Conservation (phyloP, 371 early-diverging fungal species). For the Mucor saturninus region DNA sequence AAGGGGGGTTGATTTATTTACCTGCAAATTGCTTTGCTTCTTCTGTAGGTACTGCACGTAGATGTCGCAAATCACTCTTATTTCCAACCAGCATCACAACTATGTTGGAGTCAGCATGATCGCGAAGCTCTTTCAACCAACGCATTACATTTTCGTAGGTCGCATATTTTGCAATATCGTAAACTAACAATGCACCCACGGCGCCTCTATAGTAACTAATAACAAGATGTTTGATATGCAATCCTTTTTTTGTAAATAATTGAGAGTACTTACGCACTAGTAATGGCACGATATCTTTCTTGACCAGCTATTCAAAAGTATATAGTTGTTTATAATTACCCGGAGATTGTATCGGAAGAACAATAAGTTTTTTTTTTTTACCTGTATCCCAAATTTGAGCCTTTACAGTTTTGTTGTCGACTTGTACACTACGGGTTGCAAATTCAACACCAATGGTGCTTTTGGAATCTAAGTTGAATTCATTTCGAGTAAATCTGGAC, state of each 20-base stretch:
- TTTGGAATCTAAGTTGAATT: slow-evolving; percentile 96
- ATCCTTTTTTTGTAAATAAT: background rate
- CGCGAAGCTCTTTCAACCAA: slow-evolving; percentile 98
- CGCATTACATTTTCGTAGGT: slow-evolving; percentile 94
- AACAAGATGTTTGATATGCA: background rate
- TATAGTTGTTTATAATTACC: background rate
- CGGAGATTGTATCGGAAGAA: background rate
- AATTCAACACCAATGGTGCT: slow-evolving; percentile 99
- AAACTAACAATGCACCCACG: slow-evolving; percentile 96
- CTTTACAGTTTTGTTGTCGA: slow-evolving; percentile 95
- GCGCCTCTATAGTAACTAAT: slow-evolving; percentile 97
- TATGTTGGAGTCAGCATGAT: slow-evolving; percentile 97
- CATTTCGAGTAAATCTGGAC: slow-evolving; percentile 95
- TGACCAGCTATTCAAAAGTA: slow-evolving; percentile 68
- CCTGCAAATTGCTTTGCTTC: slow-evolving; percentile 84
- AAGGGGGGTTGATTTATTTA: slow-evolving; percentile 3
- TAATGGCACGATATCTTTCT: slow-evolving; percentile 88
- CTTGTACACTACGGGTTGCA: slow-evolving; percentile 95
- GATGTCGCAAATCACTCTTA: slow-evolving; percentile 98
- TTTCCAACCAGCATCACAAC: slow-evolving; percentile 99
- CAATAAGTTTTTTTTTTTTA: slow-evolving; percentile 19
- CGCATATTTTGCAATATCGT: slow-evolving; percentile 95
- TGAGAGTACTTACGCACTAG: slow-evolving; percentile 72
- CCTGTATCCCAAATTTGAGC: slow-evolving; percentile 98
- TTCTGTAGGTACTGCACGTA: slow-evolving; percentile 96